phyloP scores from a whole-genome alignment of 2,329 filamentous ascomycete genomes.

The Claviceps maximensis region DNA sequence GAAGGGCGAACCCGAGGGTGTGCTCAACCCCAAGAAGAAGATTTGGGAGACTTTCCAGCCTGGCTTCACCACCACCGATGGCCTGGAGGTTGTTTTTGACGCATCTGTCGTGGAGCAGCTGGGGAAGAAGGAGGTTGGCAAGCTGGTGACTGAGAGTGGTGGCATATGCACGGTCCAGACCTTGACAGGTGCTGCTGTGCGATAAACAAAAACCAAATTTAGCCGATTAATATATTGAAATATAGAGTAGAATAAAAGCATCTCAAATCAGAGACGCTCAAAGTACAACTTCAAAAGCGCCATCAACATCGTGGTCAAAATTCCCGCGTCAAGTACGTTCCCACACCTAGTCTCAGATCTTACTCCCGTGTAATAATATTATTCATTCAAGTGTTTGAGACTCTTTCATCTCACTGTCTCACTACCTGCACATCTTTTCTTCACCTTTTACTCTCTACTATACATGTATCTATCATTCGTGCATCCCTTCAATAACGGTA shows the following conservation, averaged over 20 bases:
- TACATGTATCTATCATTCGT: neutral
- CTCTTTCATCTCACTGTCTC: neutral
- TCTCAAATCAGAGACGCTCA: too few species aligned
- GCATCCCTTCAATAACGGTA: neutral
- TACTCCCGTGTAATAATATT: neutral
- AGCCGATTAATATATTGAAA: too few species aligned
- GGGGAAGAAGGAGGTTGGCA: conserved; percentile 52
- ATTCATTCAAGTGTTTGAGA: too few species aligned
- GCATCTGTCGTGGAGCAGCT: conserved; percentile 63
- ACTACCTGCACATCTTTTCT: neutral
- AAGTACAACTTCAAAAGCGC: too few species aligned
- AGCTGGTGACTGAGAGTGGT: conserved; percentile 63
- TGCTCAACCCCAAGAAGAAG: conserved; percentile 99
- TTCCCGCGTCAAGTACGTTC: too few species aligned
- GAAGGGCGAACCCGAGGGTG: conserved; percentile 81
- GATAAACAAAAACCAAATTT: conserved; percentile 31
- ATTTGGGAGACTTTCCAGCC: conserved; percentile 95
- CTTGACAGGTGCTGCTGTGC: conserved; percentile 67
- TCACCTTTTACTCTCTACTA: neutral
- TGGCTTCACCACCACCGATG: conserved; percentile 80
- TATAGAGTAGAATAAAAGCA: too few species aligned
- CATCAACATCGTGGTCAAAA: neutral
- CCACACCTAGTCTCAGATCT: neutral
- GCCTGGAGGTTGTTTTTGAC: conserved; percentile 76
- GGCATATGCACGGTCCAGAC: conserved; percentile 74